Conservation (phyloP, 192 early-diverging fungal genomes). For the Polychytrium aggregatum region DNA sequence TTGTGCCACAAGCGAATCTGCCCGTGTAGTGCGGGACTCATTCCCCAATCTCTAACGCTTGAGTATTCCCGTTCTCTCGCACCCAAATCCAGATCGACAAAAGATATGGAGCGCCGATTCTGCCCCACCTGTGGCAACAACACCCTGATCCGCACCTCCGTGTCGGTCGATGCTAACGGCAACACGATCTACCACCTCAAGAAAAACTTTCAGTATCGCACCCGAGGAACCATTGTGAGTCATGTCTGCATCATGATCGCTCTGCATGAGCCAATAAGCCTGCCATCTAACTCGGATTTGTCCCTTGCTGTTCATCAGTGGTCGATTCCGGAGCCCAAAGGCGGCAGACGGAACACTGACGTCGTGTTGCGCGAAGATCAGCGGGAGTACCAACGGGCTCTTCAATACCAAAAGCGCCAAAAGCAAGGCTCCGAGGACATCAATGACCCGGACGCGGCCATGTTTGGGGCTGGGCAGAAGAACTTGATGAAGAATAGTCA, state of each 20-base stretch:
- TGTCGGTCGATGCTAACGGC: constrained; percentile 68
- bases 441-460: constrained; percentile 3
- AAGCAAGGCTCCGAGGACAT: not conserved
- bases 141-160: constrained; percentile 74
- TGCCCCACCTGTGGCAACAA: constrained; percentile 86
- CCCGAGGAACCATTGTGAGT: constrained; percentile 71
- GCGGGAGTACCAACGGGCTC: constrained; percentile 60
- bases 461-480: too few species aligned
- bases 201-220: constrained; percentile 79
- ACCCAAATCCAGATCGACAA: constrained; percentile 60
- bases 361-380: constrained; percentile 87
- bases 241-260: not conserved
- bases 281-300: not conserved
- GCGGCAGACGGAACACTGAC: constrained; percentile 56
- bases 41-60: too few species aligned
- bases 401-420: constrained; percentile 1
- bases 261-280: not conserved
- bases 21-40: too few species aligned
- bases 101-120: constrained; percentile 81
- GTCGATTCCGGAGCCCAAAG: constrained; percentile 71
- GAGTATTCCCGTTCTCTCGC: too few species aligned
- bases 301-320: constrained; percentile 32
- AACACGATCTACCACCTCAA: constrained; percentile 74
- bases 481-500: constrained; percentile 10
- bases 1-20: too few species aligned